Percentiles rank a stretch among this genome's conserved stretches.
These are phyloP conservation scores for Salix caprea DNA, from an alignment of 345 rosid genomes.

Conservation along the genomic window DNA sequence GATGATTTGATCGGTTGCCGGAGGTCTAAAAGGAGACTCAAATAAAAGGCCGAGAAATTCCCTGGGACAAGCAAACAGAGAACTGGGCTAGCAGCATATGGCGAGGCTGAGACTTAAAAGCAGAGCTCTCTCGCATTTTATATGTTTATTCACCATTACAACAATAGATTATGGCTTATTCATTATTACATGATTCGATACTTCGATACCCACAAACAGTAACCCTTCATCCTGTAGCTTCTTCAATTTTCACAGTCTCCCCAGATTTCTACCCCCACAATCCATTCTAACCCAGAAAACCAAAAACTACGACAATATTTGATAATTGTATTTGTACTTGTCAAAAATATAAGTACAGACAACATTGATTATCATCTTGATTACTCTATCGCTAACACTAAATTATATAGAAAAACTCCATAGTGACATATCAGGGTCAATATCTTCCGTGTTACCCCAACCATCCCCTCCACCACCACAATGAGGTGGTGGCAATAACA, in stretches of 20 bases:
- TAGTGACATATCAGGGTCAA: conserved; percentile 42
- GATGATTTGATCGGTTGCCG: background rate
- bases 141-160: background rate
- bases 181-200: background rate
- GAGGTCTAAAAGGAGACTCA: background rate
- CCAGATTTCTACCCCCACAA: background rate
- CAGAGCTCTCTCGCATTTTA: background rate
- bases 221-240: background rate
- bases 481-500: conserved; percentile 74
- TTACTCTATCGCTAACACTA: too few relatives aligned
- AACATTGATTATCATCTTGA: background rate
- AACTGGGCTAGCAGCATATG: background rate
- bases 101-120: background rate
- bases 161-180: background rate
- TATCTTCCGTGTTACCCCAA: conserved; percentile 27
- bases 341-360: background rate
- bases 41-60: too few relatives aligned
- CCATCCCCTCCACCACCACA: conserved; percentile 14
- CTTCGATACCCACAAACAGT: background rate
- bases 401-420: conserved; percentile 49
- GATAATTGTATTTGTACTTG: background rate
- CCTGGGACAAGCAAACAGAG: background rate
- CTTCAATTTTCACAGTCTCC: background rate
- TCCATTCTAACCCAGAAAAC: background rate
- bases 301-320: background rate